Base-by-base conservation (phyloP, 139 green algal genomes). In the Pycnococcus provasolii region DNA sequence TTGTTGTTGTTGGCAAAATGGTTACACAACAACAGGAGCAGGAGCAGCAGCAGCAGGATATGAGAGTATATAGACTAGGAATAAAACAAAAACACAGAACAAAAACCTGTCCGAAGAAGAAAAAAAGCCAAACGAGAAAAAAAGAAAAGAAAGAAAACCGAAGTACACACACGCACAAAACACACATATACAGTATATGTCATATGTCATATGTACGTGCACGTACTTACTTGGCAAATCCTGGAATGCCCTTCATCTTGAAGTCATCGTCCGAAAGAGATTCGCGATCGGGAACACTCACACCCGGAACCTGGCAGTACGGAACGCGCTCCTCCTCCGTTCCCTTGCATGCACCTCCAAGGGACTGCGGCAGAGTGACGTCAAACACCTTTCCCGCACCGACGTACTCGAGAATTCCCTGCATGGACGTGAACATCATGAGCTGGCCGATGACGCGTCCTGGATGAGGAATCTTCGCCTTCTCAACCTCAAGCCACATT, bases 381-480 rank as follows among this genome's bases (percentile, higher is more conserved):
- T 26, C 26, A 26, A 26, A 26, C 26, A 26, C 26, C 26, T 26
- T 26, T 7, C 67, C 73, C 60, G 41, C 47, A 13, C 51, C 60
- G 48, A 79, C 62, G 63, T 75, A 79, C 41, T 76, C 68, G 41
- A 85, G 70, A 42, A 85, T 75, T 4, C 41, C 1, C 37, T 78
- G 68, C 66, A 85, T 85, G 40, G 71, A 64, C 13, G 48, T 59
- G 50, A 75, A 75, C 63, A 84, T 79, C 11, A 58, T 58, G 51
- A 84, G 64, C 60, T 77, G 71, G 8, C 78, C 78, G 37, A 68
- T 46, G 11, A 71, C 60, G n/a, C 81, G 77, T 8, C 92, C 92
- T 1, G 89, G 89, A 72, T 98, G 92, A n/a, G 89, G 92, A 64
- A 98, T 95, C 65, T 88, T 87, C 42, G 89, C 72, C 58, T 85